These are phyloP conservation scores for Leccinum olivaceopallidum DNA, from an alignment of 768 basidiomycete genomes.

Conservation along the genomic window DNA sequence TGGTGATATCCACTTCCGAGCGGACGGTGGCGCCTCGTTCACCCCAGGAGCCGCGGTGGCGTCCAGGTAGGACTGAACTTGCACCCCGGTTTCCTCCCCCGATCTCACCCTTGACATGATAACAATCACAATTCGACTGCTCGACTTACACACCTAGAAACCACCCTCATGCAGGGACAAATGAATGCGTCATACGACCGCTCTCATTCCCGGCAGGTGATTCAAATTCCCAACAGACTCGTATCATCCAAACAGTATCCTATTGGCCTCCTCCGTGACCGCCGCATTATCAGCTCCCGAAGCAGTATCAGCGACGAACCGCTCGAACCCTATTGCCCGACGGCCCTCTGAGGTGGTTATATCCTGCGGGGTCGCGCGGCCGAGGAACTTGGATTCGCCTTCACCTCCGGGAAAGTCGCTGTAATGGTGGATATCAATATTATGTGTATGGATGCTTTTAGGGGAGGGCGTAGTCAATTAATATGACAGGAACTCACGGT, in stretches of 20 bases:
- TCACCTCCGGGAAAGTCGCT: slow-evolving; percentile 58
- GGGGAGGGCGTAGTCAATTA: neutral
- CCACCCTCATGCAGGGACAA: neutral
- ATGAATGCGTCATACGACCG: neutral
- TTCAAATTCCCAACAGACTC: neutral
- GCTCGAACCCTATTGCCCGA: slow-evolving; percentile 45
- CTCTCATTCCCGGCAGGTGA: neutral
- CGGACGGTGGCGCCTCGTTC: no score
- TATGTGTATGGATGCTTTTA: neutral
- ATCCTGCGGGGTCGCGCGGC: slow-evolving; percentile 37
- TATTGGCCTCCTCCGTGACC: slow-evolving; percentile 33
- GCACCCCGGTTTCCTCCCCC: neutral
- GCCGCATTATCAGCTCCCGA: slow-evolving; percentile 11
- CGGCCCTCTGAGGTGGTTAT: slow-evolving; percentile 38
- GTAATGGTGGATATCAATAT: neutral
- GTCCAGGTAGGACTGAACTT: neutral
- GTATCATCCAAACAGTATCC: slow-evolving; percentile 25
- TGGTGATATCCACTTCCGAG: no score
- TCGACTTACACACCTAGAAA: neutral
- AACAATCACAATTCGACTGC: neutral
- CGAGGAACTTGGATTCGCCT: slow-evolving; percentile 47
- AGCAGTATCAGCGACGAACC: slow-evolving; percentile 24
- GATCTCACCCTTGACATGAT: neutral
- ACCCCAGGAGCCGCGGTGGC: no score
- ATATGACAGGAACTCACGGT: slow-evolving; percentile 38